Evolutionary conservation across 495 filamentous ascomycete genomes (phyloP), one percentile per base, ranked within the genome.

Genomic region (Thermothielavioides terrestris): DNA sequence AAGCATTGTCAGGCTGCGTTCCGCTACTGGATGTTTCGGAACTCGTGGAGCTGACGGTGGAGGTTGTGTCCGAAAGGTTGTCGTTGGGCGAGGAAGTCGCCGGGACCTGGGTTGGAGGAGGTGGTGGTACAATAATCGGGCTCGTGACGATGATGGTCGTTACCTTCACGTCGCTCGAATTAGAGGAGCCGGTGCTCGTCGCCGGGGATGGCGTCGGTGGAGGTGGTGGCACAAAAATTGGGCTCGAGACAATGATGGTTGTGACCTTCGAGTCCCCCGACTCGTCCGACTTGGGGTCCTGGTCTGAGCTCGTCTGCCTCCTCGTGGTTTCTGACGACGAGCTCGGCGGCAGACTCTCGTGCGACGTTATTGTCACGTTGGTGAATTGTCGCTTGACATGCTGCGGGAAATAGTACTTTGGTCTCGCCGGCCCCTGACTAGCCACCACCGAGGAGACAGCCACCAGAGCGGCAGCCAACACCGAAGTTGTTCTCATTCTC

Each of bases 371-470:
- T 11, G 73, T 77, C 37, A 61, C 57, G 52, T 79, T 77, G 59
- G 64, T 66, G 46, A 73, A 65, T 37, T 74, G 69, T 28, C 81
- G 75, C 66, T 79, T 83, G 50, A 83, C 68, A 36, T 82, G 71
- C 35, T 70, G 68, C 9, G 79, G 80, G 52, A 80, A 80, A 64
- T 83, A 83, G 54, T 74, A 74, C 56, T 66, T 74, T 6, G 78
- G 78, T 56, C 61, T 64, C 34, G 75, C 66, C 22, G 67, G 59
- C 26, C 73, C 70, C 38, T 56, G 30, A 26, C 18, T 46, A 11
- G 58, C 67, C 46, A 68, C 72, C 37, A 77, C 64, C 18, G 75
- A 70, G 48, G 77, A 68, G 55, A 73, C 66, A 22, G 75, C 66
- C 51, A 74, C 71, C 53, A 80, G 54, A 28, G 76, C 72, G 55